Conservation (phyloP, 441 rosid genomes). For the Kokia cookei region DNA sequence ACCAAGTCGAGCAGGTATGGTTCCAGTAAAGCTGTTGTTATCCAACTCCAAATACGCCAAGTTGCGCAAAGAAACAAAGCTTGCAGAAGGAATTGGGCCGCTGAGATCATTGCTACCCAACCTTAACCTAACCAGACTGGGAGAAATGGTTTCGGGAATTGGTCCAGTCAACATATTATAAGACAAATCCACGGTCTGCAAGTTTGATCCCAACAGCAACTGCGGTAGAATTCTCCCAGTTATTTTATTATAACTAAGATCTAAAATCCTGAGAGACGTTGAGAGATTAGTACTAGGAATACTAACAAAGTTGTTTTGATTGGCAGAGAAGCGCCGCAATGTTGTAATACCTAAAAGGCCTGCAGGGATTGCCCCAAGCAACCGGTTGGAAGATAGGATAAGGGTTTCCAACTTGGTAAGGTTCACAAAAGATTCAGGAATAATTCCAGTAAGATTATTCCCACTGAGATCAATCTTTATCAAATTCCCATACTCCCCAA, state of each 20-base stretch:
- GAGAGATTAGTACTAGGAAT: slow-evolving; percentile 42
- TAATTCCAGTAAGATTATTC: slow-evolving; percentile 36
- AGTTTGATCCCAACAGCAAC: slow-evolving; percentile 28
- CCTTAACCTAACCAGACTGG: slow-evolving; percentile 50
- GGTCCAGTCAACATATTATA: slow-evolving; percentile 35
- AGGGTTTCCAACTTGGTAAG: slow-evolving; percentile 42
- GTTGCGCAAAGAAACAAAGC: slow-evolving; percentile 9
- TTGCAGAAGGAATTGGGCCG: slow-evolving; percentile 29
- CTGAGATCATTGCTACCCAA: slow-evolving; percentile 51
- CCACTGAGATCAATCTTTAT: slow-evolving; percentile 43
- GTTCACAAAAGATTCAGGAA: slow-evolving; percentile 44
- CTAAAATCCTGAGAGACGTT: slow-evolving; percentile 29
- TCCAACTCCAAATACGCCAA: slow-evolving; percentile 70
- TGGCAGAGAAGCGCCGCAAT: slow-evolving; percentile 57
- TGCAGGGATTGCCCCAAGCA: slow-evolving; percentile 42
- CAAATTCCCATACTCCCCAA: slow-evolving; percentile 33
- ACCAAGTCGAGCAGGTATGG: slow-evolving; percentile 40
- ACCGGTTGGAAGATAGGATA: slow-evolving; percentile 43
- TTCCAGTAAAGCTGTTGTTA: slow-evolving; percentile 42
- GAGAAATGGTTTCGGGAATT: slow-evolving; percentile 39
- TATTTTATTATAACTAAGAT: slow-evolving; percentile 58
- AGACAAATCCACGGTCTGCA: slow-evolving; percentile 52
- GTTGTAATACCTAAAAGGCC: slow-evolving; percentile 34
- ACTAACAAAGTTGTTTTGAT: slow-evolving; percentile 41
- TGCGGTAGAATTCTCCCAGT: slow-evolving; percentile 42